Percentiles rank a stretch among this genome's conserved stretches.
Conservation (phyloP, 345 rosid genomes). For the Turritis glabra region DNA sequence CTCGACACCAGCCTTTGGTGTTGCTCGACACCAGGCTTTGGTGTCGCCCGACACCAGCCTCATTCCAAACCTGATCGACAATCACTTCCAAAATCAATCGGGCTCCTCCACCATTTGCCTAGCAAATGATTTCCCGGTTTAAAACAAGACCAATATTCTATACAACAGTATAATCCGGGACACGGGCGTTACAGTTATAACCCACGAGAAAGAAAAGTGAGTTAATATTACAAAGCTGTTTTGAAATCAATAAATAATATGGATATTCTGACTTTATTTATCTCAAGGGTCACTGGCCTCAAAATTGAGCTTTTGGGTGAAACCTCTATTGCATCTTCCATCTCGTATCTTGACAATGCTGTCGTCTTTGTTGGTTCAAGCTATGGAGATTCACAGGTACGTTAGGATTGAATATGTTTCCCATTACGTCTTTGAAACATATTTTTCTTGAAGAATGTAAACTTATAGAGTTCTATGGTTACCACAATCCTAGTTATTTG, state of each 20-base stretch:
- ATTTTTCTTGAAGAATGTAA: not conserved
- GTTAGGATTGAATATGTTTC: not conserved
- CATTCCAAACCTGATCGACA: no score
- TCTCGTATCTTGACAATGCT: conserved; percentile 92
- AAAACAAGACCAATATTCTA: no score
- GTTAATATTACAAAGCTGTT: not conserved
- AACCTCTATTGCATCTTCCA: conserved; percentile 90
- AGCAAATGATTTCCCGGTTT: no score
- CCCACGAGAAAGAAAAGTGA: conserved; percentile 94
- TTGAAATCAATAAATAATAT: not conserved
- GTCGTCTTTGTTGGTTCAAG: conserved; percentile 87
- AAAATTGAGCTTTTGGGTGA: conserved; percentile 90
- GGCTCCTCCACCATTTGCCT: no score
- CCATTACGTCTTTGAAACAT: not conserved
- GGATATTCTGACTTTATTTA: conserved; percentile 18
- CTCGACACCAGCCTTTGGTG: no score
- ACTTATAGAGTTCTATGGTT: not conserved
- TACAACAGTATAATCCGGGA: no score
- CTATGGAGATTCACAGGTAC: conserved; percentile 96
- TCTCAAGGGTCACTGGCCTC: conserved; percentile 79
- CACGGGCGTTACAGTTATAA: no score
- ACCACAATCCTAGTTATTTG: conserved; percentile 18
- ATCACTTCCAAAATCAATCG: no score
- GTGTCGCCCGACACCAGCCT: no score
- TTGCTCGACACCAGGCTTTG: no score